A percentile compares a stretch with the other conserved stretches of the same genome.
Conservation (phyloP, 1,284 basidiomycete species). For the Sporisorium reilianum region DNA sequence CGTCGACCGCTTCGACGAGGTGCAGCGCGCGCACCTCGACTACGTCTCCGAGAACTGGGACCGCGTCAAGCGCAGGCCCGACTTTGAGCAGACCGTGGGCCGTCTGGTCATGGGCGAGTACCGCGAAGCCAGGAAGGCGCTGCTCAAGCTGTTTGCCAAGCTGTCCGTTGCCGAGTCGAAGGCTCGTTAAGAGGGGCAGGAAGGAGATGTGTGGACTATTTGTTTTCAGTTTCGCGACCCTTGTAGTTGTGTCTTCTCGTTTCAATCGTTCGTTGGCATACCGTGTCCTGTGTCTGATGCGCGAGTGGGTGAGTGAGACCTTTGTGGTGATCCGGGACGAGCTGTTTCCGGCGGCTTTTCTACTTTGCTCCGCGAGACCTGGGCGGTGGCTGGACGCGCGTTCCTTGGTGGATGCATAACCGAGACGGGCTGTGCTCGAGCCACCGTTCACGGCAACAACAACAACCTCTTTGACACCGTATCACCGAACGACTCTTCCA, state of each 20-base stretch:
- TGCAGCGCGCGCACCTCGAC: slow-evolving; percentile 57
- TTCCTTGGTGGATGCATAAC: slow-evolving; percentile 1
- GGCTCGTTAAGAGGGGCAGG: neutral
- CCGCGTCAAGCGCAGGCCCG: slow-evolving; percentile 54
- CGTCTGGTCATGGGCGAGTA: slow-evolving; percentile 52
- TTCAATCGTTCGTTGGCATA: neutral
- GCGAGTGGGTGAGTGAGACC: no score
- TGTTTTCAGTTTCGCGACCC: neutral
- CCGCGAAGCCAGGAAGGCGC: slow-evolving; percentile 47
- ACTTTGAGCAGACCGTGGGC: slow-evolving; percentile 52
- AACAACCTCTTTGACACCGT: no score
- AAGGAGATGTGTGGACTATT: slow-evolving; percentile 4
- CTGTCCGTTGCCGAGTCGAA: slow-evolving; percentile 19
- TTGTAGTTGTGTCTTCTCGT: neutral
- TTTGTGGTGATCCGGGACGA: neutral
- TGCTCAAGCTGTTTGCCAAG: slow-evolving; percentile 59
- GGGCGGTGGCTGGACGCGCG: neutral
- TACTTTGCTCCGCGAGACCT: neutral
- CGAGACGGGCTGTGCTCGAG: slow-evolving; percentile 13
- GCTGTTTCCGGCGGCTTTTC: neutral
- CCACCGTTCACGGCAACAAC: neutral
- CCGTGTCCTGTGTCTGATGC: neutral
- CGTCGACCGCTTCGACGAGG: slow-evolving; percentile 57
- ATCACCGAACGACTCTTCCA: neutral
- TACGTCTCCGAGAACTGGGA: slow-evolving; percentile 56